A percentile compares a stretch with the other conserved stretches of the same genome.
These are phyloP conservation scores for Aspergillus novoparasiticus DNA, from an alignment of 2,329 filamentous ascomycete genomes.

Conservation along the genomic window DNA sequence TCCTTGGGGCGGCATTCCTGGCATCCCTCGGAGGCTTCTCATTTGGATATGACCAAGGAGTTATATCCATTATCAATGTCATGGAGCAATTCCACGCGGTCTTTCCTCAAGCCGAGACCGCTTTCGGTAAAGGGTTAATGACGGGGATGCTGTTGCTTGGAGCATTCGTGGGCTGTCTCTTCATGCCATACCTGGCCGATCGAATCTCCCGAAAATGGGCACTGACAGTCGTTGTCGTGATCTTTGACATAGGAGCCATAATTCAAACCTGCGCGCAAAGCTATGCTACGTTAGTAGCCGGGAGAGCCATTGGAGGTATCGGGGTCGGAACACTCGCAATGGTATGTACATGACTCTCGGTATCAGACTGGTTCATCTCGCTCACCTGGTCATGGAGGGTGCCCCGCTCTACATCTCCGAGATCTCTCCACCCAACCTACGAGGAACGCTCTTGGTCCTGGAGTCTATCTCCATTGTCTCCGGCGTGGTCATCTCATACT, in stretches of 20 bases:
- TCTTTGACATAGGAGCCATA: constrained; percentile 49
- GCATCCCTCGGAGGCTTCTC: constrained; percentile 46
- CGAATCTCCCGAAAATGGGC: constrained; percentile 47
- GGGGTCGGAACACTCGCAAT: constrained; percentile 41
- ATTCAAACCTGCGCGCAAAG: constrained; percentile 37
- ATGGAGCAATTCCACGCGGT: constrained; percentile 48
- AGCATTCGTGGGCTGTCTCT: constrained; percentile 38
- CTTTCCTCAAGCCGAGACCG: constrained; percentile 39
- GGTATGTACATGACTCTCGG: constrained; percentile 17
- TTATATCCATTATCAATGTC: constrained; percentile 48
- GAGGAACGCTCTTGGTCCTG: constrained; percentile 36
- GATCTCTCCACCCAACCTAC: constrained; percentile 37
- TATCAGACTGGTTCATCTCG: background rate
- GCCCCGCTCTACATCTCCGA: constrained; percentile 40
- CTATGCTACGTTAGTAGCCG: constrained; percentile 32
- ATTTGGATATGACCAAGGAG: constrained; percentile 50
- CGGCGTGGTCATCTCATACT: constrained; percentile 55
- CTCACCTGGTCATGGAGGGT: constrained; percentile 2
- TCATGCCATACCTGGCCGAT: constrained; percentile 44
- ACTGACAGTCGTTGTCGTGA: constrained; percentile 29
- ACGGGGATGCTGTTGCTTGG: constrained; percentile 47
- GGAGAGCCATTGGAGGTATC: constrained; percentile 40
- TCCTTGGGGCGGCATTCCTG: constrained; percentile 46
- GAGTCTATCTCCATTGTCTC: constrained; percentile 51
- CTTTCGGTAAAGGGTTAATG: constrained; percentile 46